Evolutionary conservation across 305 asterid genomes (phyloP).

Genomic region (Stenogyne calaminthoides): DNA sequence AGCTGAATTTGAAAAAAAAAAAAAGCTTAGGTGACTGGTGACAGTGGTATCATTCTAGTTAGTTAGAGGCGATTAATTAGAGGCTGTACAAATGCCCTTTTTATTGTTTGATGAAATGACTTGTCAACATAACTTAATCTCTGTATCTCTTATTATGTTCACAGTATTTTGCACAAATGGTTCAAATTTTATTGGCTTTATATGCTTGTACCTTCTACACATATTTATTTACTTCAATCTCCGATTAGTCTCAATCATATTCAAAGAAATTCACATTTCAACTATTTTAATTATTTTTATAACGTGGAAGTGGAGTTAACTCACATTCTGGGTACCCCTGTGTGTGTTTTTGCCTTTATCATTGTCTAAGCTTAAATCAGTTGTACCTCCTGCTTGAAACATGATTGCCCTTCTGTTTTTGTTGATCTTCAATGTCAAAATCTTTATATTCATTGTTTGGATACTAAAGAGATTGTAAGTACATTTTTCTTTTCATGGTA

Average conservation of each 20-base stretch:
- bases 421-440: conserved; percentile 17
- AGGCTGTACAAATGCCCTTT: conserved; percentile 12
- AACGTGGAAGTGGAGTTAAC: conserved; percentile 27
- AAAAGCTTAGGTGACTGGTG: conserved; percentile 24
- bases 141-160: conserved; percentile 28
- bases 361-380: conserved; percentile 30
- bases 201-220: conserved; percentile 37
- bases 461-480: conserved; percentile 23
- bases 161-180: conserved; percentile 36
- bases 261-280: conserved; percentile 31
- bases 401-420: conserved; percentile 35
- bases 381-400: conserved; percentile 33
- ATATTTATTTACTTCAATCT: not conserved
- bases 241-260: conserved; percentile 30
- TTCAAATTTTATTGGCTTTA: conserved; percentile 25
- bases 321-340: not conserved
- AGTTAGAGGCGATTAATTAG: conserved; percentile 33
- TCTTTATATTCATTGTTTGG: conserved; percentile 20
- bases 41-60: conserved; percentile 30
- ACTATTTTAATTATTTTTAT: not conserved
- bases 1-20: too few relatives aligned
- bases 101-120: conserved; percentile 28
- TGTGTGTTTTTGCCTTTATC: conserved; percentile 28
- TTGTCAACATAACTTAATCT: conserved; percentile 34
- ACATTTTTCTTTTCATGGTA: conserved; percentile 37